Percentiles rank a stretch among this genome's conserved stretches.
These are phyloP conservation scores for Phialocephala subalpina DNA, from an alignment of 2,329 filamentous ascomycete species.

Conservation along the genomic window DNA sequence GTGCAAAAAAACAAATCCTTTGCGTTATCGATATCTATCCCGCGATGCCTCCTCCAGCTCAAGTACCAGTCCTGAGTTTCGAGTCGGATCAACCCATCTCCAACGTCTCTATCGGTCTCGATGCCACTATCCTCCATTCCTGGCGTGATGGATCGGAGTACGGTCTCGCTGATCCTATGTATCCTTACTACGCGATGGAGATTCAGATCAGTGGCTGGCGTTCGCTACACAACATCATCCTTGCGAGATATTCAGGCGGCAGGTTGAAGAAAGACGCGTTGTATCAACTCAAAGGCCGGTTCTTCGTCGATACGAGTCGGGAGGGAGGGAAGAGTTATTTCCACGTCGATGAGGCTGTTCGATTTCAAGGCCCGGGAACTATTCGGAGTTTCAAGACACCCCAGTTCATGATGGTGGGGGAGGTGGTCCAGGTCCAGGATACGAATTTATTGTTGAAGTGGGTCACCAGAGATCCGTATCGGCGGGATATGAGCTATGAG, in stretches of 20 bases:
- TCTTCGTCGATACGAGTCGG: conserved; percentile 27
- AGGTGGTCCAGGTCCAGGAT: conserved; percentile 23
- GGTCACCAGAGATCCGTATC: conserved; percentile 31
- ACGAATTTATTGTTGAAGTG: conserved; percentile 24
- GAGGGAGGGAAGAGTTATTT: conserved; percentile 29
- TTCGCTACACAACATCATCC: conserved; percentile 24
- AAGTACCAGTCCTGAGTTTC: conserved; percentile 23
- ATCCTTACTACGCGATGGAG: conserved; percentile 32
- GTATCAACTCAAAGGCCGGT: conserved; percentile 32
- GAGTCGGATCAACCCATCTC: conserved; percentile 26
- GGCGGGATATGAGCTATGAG: conserved; percentile 30
- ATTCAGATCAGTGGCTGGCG: conserved; percentile 28
- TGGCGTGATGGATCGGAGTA: conserved; percentile 32
- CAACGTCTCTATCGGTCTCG: conserved; percentile 28
- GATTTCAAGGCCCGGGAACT: conserved; percentile 33
- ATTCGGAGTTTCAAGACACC: conserved; percentile 29
- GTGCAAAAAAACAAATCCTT: background rate
- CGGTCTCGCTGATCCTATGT: conserved; percentile 24
- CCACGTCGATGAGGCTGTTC: conserved; percentile 30
- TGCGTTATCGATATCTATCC: background rate
- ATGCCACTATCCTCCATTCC: conserved; percentile 30
- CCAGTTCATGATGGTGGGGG: conserved; percentile 28
- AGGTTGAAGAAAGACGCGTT: conserved; percentile 33
- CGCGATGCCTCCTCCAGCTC: conserved; percentile 27
- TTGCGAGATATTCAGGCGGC: conserved; percentile 29